These are phyloP conservation scores for Moricandia moricandioides DNA, from an alignment of 345 rosid species.

Conservation along the genomic window DNA sequence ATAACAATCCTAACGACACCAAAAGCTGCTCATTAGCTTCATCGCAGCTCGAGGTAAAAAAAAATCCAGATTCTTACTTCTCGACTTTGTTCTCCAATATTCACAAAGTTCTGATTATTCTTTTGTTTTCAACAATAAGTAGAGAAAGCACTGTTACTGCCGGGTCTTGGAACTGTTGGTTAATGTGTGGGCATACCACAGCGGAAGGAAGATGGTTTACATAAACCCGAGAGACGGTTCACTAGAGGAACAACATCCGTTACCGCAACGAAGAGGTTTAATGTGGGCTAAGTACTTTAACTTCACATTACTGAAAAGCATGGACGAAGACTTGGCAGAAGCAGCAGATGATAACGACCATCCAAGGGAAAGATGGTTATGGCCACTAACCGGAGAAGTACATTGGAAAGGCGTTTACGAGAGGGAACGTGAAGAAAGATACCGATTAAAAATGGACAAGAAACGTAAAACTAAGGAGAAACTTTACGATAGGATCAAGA, in stretches of 20 bases:
- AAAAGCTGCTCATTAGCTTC: constrained; percentile 62
- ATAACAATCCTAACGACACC: constrained; percentile 44
- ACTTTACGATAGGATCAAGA: constrained; percentile 56
- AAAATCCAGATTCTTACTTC: neutral
- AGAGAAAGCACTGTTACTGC: constrained; percentile 91
- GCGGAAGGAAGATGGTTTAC: constrained; percentile 86
- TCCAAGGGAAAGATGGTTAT: constrained; percentile 75
- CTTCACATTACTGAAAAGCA: constrained; percentile 68
- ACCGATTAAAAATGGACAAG: constrained; percentile 90
- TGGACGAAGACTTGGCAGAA: constrained; percentile 99
- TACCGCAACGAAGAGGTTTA: constrained; percentile 54
- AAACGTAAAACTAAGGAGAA: constrained; percentile 83
- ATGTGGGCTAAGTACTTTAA: constrained; percentile 86
- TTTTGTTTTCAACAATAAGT: constrained; percentile 20
- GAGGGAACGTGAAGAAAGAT: constrained; percentile 90
- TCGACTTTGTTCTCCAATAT: neutral
- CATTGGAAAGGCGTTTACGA: constrained; percentile 98
- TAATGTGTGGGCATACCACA: constrained; percentile 96
- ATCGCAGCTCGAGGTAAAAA: constrained; percentile 68
- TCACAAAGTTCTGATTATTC: constrained; percentile 2
- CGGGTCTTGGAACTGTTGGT: constrained; percentile 78
- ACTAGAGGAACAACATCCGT: constrained; percentile 71
- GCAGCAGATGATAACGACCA: constrained; percentile 85
- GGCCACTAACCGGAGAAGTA: constrained; percentile 94
- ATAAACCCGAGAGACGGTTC: constrained; percentile 68